Evolutionary conservation across 345 rosid genomes (phyloP), one percentile per base, ranked within the genome.

Genomic region (Eucalyptus marginata): DNA sequence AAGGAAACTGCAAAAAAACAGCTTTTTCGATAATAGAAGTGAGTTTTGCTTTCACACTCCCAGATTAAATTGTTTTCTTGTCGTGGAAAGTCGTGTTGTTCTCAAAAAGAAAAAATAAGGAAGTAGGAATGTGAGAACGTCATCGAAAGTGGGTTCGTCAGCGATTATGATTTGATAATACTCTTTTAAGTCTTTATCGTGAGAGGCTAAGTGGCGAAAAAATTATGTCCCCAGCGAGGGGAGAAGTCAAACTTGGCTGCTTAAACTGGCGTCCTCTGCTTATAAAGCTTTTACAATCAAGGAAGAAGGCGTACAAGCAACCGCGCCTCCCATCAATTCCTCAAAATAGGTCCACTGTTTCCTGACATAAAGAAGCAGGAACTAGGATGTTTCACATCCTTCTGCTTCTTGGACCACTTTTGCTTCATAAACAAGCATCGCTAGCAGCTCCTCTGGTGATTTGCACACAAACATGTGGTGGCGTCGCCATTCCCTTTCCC

Each of bases 381-480:
- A 24, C 64, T 5, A 58, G 64, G 12, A 58, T 58, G n/a, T 58
- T 58, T 58, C 64, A 10, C n/a, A 25, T 58, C 25, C n/a, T 58
- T 58, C n/a, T 58, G 64, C 64, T 58, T 58, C 29, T 58, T 25
- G 64, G 13, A 58, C 25, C 64, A 58, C 5, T 58, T 58, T 58
- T 10, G n/a, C 64, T 25, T 58, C 64, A 58, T 10, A 58, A 4
- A 24, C n/a, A 58, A 58, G 64, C 64, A 24, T 2, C n/a, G 5
- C 13, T 24, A 24, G 29, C 62, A 24, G 13, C 29, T 56, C 29
- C 13, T 56, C 4, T 4, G 10, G 24, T 0, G 9, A 1, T 6
- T 56, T 56, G 29, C 29, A 24, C 0, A 7, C 0, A 8, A 54
- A 54, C 0, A 3, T 56, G 62, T 56, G 62, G 62, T 9, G 29